These are phyloP conservation scores for Schrenkiella parvula DNA, from an alignment of 345 rosid species.

Conservation along the genomic window DNA sequence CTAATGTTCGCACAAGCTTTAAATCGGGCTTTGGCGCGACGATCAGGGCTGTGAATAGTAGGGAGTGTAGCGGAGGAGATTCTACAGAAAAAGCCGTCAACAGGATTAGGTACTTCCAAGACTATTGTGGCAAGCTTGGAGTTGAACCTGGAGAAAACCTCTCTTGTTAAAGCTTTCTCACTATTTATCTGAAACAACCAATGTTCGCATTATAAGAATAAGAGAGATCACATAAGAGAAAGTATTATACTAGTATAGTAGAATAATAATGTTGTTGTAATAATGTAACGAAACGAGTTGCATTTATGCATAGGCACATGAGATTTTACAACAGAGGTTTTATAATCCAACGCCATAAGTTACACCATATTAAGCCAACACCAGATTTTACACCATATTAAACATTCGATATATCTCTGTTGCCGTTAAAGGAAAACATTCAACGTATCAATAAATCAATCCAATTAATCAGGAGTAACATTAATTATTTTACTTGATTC, in stretches of 20 bases:
- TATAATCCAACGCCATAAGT: too few relatives aligned
- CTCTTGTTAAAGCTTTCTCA: slow-evolving; percentile 32
- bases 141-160: slow-evolving; percentile 53
- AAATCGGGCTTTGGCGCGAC: slow-evolving; percentile 62
- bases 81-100: slow-evolving; percentile 19
- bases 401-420: background rate
- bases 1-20: slow-evolving; percentile 36
- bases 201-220: background rate
- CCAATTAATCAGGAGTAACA: too few relatives aligned
- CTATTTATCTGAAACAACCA: background rate
- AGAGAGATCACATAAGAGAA: background rate
- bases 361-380: too few relatives aligned
- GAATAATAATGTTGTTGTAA: background rate
- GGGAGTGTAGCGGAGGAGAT: slow-evolving; percentile 46
- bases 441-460: too few relatives aligned
- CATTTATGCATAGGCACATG: background rate
- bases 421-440: too few relatives aligned
- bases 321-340: background rate
- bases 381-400: too few relatives aligned
- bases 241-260: background rate
- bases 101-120: slow-evolving; percentile 41
- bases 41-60: slow-evolving; percentile 51
- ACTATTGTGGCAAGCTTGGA: slow-evolving; percentile 43
- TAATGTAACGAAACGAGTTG: background rate
- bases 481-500: too few relatives aligned